These are phyloP conservation scores for Clonostachys rosea DNA, from an alignment of 2,329 filamentous ascomycete genomes.

Conservation along the genomic window DNA sequence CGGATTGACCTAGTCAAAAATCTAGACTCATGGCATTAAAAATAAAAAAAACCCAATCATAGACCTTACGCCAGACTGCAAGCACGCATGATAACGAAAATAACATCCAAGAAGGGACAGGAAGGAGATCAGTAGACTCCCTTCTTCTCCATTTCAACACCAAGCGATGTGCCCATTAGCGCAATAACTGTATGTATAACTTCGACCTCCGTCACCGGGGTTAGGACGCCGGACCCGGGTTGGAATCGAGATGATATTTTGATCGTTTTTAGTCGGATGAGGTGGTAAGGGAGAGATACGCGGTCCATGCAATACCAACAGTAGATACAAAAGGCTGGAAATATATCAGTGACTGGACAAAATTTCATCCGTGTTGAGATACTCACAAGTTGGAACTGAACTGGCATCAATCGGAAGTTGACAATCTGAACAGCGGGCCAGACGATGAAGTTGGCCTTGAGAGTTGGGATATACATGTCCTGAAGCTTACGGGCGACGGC, in stretches of 20 bases:
- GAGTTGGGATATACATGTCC: slow-evolving; percentile 88
- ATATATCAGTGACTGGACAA: not conserved
- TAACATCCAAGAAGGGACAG: too few relatives aligned
- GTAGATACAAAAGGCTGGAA: slow-evolving; percentile 88
- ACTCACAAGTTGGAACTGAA: slow-evolving; percentile 93
- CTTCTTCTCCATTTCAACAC: too few relatives aligned
- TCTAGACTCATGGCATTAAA: too few relatives aligned
- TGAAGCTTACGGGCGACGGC: slow-evolving; percentile 80
- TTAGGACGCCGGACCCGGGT: not conserved
- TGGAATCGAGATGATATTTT: not conserved
- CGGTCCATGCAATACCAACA: slow-evolving; percentile 95
- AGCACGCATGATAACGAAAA: too few relatives aligned
- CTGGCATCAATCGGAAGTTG: slow-evolving; percentile 92
- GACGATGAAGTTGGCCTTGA: slow-evolving; percentile 93
- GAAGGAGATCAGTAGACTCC: too few relatives aligned
- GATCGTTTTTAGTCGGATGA: slow-evolving; percentile 60
- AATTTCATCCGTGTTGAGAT: not conserved
- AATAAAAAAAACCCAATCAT: too few relatives aligned
- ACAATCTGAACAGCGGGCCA: slow-evolving; percentile 96
- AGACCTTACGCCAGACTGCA: too few relatives aligned
- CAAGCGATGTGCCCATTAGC: not conserved
- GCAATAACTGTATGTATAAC: not conserved
- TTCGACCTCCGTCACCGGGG: not conserved
- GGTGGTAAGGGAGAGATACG: slow-evolving; percentile 90
- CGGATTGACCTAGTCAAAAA: too few relatives aligned